A percentile compares a stretch with the other conserved stretches of the same genome.
Evolutionary conservation across 2,329 filamentous ascomycete genomes (phyloP).

Genomic region (Epichloe sylvatica): DNA sequence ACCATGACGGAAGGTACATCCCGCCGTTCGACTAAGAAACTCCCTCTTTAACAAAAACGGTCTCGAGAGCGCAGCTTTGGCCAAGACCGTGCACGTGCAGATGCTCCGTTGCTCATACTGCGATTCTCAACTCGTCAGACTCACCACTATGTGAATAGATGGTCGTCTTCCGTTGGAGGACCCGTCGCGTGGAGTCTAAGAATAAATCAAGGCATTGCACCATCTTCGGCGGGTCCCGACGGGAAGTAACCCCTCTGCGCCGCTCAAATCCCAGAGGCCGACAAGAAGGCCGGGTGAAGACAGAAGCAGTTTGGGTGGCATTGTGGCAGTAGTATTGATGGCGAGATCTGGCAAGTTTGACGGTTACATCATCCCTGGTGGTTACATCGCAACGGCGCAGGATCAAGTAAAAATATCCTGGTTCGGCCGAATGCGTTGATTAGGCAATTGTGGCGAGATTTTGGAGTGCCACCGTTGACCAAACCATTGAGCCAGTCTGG

Average conservation of each 20-base stretch:
- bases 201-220: constrained; percentile 6
- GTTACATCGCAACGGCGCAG: constrained; percentile 13
- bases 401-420: constrained; percentile 7
- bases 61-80: neutral
- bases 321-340: constrained; percentile 1
- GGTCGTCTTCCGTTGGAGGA: neutral
- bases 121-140: neutral
- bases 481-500: neutral
- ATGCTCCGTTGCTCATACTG: neutral
- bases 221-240: constrained; percentile 7
- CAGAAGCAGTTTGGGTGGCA: constrained; percentile 1
- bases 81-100: neutral
- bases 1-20: neutral
- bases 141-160: neutral
- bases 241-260: constrained; percentile 11
- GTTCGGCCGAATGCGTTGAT: constrained; percentile 7
- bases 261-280: constrained; percentile 2
- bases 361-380: constrained; percentile 9
- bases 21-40: neutral
- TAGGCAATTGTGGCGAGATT: neutral
- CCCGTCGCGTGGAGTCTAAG: constrained; percentile 2
- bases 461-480: neutral
- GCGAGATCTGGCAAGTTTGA: constrained; percentile 10
- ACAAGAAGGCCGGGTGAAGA: constrained; percentile 5
- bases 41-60: neutral